A percentile compares a stretch with the other conserved stretches of the same genome.
Evolutionary conservation across 2,329 filamentous ascomycete species (phyloP).

Genomic region (Coniochaeta ligniaria): DNA sequence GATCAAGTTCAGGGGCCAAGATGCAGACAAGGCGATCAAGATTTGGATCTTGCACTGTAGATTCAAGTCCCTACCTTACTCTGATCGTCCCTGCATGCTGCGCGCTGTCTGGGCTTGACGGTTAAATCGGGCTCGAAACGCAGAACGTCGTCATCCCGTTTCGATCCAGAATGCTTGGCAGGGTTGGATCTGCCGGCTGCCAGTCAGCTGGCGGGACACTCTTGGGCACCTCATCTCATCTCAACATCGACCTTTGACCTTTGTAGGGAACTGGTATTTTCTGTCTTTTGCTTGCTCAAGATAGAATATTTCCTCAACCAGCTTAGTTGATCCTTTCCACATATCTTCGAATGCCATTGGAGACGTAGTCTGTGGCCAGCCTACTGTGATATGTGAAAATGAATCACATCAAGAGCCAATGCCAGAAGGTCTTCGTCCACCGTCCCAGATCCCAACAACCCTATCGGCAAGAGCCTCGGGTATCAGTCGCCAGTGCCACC

Average conservation of each 20-base stretch:
- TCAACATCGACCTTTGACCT: not conserved
- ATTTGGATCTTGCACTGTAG: not conserved
- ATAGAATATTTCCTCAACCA: no score
- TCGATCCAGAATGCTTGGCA: not conserved
- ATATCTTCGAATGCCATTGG: no score
- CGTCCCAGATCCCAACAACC: no score
- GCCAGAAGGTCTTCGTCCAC: no score
- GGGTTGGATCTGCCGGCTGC: not conserved
- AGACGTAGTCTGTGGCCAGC: no score
- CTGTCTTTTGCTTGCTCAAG: no score
- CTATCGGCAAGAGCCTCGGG: not conserved
- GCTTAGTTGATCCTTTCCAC: no score
- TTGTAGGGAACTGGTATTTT: no score
- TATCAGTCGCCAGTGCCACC: not conserved
- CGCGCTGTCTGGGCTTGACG: not conserved
- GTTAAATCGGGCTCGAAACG: constrained; percentile 1
- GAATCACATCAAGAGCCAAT: no score
- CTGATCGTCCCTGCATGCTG: not conserved
- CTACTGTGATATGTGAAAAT: no score
- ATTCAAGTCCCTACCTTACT: not conserved
- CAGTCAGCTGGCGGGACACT: not conserved
- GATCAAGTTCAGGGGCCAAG: no score
- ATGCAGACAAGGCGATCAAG: not conserved
- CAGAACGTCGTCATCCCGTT: not conserved
- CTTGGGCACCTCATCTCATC: not conserved